These are phyloP conservation scores for Wickerhamiella pararugosa DNA, from an alignment of 1,139 yeast species.

Conservation along the genomic window DNA sequence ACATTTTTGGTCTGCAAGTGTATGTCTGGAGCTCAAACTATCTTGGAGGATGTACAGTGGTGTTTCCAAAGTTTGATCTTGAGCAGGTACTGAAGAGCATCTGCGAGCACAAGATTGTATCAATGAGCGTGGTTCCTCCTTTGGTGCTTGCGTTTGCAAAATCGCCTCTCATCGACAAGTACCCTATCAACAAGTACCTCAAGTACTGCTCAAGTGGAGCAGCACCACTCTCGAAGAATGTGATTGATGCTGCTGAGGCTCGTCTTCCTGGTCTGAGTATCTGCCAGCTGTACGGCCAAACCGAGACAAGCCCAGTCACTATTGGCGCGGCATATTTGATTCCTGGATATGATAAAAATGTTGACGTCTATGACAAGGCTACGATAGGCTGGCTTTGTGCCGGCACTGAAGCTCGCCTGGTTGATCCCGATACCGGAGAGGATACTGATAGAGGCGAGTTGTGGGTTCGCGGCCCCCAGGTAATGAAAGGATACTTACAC, in stretches of 20 bases:
- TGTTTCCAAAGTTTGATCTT: conserved; percentile 24
- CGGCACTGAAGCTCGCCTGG: conserved; percentile 18
- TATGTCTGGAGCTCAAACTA: conserved; percentile 18
- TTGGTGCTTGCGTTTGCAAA: conserved; percentile 27
- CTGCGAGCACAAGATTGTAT: conserved; percentile 19
- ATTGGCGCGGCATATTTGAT: conserved; percentile 4
- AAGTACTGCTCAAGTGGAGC: conserved; percentile 24
- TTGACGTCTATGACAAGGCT: conserved; percentile 11
- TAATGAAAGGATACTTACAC: conserved; percentile 46
- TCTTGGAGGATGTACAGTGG: conserved; percentile 18
- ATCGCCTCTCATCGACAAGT: conserved; percentile 24
- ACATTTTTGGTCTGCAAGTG: conserved; percentile 24
- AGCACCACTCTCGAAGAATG: conserved; percentile 24
- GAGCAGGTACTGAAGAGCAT: conserved; percentile 20
- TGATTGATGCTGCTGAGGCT: conserved; percentile 18
- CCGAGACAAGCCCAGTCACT: conserved; percentile 30
- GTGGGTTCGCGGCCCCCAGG: conserved; percentile 55
- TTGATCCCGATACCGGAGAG: conserved; percentile 14
- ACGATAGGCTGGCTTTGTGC: conserved; percentile 21
- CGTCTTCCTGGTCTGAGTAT: conserved; percentile 16
- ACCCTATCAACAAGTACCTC: conserved; percentile 18
- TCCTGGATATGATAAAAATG: not conserved
- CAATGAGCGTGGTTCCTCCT: conserved; percentile 26
- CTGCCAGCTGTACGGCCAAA: conserved; percentile 64
- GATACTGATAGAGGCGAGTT: conserved; percentile 43